Conservation (phyloP, 106 monocot genomes). For the Apostasia ramifera region DNA sequence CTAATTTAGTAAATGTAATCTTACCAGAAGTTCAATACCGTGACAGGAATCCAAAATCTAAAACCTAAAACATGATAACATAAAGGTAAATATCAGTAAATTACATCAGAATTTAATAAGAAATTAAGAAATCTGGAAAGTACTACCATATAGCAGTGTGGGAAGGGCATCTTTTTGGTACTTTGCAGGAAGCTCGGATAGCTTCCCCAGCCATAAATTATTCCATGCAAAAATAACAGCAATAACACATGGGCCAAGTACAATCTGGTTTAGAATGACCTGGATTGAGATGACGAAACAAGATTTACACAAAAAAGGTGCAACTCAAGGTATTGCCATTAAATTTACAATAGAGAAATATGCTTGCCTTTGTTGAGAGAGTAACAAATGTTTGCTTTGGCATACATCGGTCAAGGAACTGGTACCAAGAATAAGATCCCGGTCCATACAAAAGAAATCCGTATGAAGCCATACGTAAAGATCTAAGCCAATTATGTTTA, state of each 20-base stretch:
- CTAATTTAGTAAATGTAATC: too few relatives aligned
- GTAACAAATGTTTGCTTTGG: constrained; percentile 59
- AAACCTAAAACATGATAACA: constrained; percentile 52
- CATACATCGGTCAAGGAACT: constrained; percentile 69
- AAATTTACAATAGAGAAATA: not conserved
- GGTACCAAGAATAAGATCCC: constrained; percentile 88
- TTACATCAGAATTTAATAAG: not conserved
- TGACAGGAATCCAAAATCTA: constrained; percentile 93
- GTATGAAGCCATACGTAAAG: constrained; percentile 86
- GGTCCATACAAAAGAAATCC: constrained; percentile 95
- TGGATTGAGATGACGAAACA: constrained; percentile 18
- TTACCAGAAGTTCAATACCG: constrained; percentile 79
- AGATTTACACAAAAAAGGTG: not conserved
- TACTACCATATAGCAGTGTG: constrained; percentile 75
- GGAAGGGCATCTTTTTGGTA: constrained; percentile 92
- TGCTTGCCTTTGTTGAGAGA: constrained; percentile 60
- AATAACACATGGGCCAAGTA: constrained; percentile 96
- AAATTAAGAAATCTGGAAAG: not conserved
- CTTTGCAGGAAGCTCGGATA: constrained; percentile 66
- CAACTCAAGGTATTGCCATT: not conserved
- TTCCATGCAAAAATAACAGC: constrained; percentile 98
- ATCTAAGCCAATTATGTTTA: constrained; percentile 81
- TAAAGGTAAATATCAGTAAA: constrained; percentile 8
- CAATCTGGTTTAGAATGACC: constrained; percentile 90
- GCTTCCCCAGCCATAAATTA: constrained; percentile 72